Conservation (phyloP, 371 early-diverging fungal genomes). For the Syncephalis plumigaleata region DNA sequence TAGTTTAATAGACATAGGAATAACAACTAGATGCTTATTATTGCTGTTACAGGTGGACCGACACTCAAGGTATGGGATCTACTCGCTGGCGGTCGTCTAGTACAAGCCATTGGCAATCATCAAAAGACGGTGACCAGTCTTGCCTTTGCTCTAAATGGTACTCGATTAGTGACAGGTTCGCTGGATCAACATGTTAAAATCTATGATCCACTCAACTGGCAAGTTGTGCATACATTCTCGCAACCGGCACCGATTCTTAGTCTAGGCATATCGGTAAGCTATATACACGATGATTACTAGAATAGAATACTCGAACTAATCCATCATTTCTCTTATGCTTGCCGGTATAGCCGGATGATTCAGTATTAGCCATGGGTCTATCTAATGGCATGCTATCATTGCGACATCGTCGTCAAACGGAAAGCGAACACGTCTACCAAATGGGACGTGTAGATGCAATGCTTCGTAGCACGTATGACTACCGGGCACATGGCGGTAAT, state of each 20-base stretch:
- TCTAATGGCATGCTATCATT: constrained; percentile 75
- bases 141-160: constrained; percentile 55
- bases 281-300: too few relatives aligned
- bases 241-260: constrained; percentile 83
- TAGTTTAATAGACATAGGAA: not conserved
- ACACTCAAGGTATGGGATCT: constrained; percentile 79
- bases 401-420: constrained; percentile 47
- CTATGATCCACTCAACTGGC: constrained; percentile 67
- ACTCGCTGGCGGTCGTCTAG: constrained; percentile 55
- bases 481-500: not conserved
- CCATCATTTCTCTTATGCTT: constrained; percentile 1
- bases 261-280: constrained; percentile 53
- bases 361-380: constrained; percentile 85
- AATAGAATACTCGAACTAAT: too few relatives aligned
- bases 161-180: constrained; percentile 72
- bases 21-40: not conserved
- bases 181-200: constrained; percentile 92
- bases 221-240: constrained; percentile 70
- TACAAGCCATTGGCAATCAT: constrained; percentile 66
- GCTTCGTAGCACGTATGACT: not conserved
- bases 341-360: constrained; percentile 47
- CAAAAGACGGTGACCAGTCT: constrained; percentile 88
- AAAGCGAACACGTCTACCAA: constrained; percentile 19
- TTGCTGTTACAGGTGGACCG: constrained; percentile 32
- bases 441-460: not conserved